Base-by-base conservation (phyloP, 306 rosid species). In the Citrullus mucosospermus region DNA sequence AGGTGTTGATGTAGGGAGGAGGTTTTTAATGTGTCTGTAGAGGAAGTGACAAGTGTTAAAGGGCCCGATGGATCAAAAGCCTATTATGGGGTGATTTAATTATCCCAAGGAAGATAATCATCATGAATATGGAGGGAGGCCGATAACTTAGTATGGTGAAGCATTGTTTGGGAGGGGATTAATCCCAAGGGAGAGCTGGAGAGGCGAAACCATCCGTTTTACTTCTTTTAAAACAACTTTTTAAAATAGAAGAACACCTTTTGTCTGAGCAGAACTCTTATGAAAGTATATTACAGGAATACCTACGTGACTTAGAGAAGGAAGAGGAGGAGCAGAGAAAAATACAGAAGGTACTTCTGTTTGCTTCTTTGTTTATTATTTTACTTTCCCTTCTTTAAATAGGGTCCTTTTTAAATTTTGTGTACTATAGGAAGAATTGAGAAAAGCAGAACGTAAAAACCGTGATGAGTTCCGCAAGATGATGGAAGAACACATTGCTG, bases 281-380 rank as follows among this genome's bases (percentile, higher is more conserved):
- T 78, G 80, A 12, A 78, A 25, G 79, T 62, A 22, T 57, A 22
- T 61, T 78, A 50, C 87, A 93, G 98, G 97, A 90, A 76, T 89
- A 93, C 86, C 78, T 88, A 48, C 92, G 76, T 59, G 98, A 90
- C 83, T 84, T 93, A 71, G 96, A 88, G 85, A 92, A 85, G 86
- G 97, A 92, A 90, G 98, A 93, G 84, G 97, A 93, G 86, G 97
- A 92, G 86, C 94, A 89, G 82, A 88, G 87, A 87, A 93, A 88
- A 91, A 89, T 89, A 77, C 94, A 88, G 77, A 92, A 93, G 97
- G 98, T 93, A 56, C 43, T 62, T 75, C 55, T 63, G 78, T 74
- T 80, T 80, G 61, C 76, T 73, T 16, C 39, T 63, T 67, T 51
- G 74, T 56, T 59, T 54, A 32, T 70, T 32, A 28, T 80, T 55